Evolutionary conservation across 805 yeast species (phyloP), one percentile per base, ranked within the genome.

Genomic region (Starmerella khaoyaiensis): DNA sequence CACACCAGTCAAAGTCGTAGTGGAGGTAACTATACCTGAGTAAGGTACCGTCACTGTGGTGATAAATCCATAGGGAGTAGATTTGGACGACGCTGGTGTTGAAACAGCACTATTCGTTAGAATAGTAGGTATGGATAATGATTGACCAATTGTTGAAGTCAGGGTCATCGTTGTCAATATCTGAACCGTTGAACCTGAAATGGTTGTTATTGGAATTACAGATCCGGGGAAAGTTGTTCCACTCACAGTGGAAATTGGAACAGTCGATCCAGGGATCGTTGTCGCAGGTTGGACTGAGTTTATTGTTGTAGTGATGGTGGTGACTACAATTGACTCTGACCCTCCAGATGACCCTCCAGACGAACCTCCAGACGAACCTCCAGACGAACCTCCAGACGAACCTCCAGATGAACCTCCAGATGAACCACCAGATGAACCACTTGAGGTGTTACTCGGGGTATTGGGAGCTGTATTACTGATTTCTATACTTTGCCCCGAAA

Each of bases 241-340:
- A 12, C 35, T 28, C 12, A 33, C 35, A 5, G 42, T 39, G 4
- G 31, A 18, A 7, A 34, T 26, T 4, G 43, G 36, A 6, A 36
- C 38, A 1, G 44, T 33, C 2, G 48, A 28, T 6, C 45, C 49
- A 7, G 52, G 48, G 20, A 44, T 32, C 8, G 52, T 51, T 1
- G 47, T 34, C 8, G 47, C 52, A 6, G 52, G 50, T n/a, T 39
- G 21, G 10, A 18, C 20, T 16, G 39, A 27, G 8, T 31, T 31
- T 4, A 45, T 30, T 18, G 45, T 38, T 18, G 44, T 32, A 12
- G 41, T 33, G 20, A 39, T 41, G 2, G 44, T 36, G 14, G 51
- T 45, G 1, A 45, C 37, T 5, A 40, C 44, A 28, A 11, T 11
- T 11, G 26, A 11, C 26, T 11, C 12, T 19, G 30, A 19, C 14